A percentile compares a stretch with the other conserved stretches of the same genome.
Evolutionary conservation across 495 filamentous ascomycete species (phyloP).

Genomic region (Neurospora sp.): DNA sequence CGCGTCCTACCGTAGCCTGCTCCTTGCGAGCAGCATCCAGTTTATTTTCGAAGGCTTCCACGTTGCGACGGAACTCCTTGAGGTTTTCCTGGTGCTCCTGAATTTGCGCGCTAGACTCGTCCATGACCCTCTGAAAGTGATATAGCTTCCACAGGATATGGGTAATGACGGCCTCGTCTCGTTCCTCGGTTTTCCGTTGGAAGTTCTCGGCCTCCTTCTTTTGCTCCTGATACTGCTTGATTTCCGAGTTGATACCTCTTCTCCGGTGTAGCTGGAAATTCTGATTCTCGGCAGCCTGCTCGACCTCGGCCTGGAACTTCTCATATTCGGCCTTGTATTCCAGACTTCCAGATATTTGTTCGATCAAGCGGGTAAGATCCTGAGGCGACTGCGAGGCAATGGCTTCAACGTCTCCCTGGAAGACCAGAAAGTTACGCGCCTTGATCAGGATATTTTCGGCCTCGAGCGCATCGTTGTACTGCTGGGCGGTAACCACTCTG

Average conservation of each 20-base stretch:
- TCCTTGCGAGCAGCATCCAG: slow-evolving; percentile 82
- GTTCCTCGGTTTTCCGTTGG: slow-evolving; percentile 74
- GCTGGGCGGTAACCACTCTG: slow-evolving; percentile 71
- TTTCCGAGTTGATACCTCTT: slow-evolving; percentile 91
- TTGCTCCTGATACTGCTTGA: slow-evolving; percentile 94
- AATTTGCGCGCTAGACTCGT: slow-evolving; percentile 82
- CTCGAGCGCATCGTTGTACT: slow-evolving; percentile 91
- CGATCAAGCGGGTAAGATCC: slow-evolving; percentile 89
- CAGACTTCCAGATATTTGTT: slow-evolving; percentile 93
- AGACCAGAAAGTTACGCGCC: slow-evolving; percentile 94
- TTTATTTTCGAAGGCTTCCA: slow-evolving; percentile 73
- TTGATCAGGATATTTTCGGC: slow-evolving; percentile 95
- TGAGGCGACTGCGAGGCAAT: slow-evolving; percentile 89
- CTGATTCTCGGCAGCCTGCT: slow-evolving; percentile 80
- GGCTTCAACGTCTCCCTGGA: slow-evolving; percentile 97
- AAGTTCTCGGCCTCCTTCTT: slow-evolving; percentile 93
- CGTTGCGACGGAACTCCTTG: slow-evolving; percentile 80
- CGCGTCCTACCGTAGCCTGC: slow-evolving; percentile 66
- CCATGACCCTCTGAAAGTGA: slow-evolving; percentile 88
- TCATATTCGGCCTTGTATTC: slow-evolving; percentile 97
- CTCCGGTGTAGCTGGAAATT: slow-evolving; percentile 77
- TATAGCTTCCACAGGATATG: slow-evolving; percentile 96
- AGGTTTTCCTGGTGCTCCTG: slow-evolving; percentile 92
- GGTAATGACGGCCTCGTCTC: slow-evolving; percentile 84
- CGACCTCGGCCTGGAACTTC: slow-evolving; percentile 68